Evolutionary conservation across 83 land plant genomes (phyloP), one percentile per base, ranked within the genome.

Genomic region (Picea engelmannii): DNA sequence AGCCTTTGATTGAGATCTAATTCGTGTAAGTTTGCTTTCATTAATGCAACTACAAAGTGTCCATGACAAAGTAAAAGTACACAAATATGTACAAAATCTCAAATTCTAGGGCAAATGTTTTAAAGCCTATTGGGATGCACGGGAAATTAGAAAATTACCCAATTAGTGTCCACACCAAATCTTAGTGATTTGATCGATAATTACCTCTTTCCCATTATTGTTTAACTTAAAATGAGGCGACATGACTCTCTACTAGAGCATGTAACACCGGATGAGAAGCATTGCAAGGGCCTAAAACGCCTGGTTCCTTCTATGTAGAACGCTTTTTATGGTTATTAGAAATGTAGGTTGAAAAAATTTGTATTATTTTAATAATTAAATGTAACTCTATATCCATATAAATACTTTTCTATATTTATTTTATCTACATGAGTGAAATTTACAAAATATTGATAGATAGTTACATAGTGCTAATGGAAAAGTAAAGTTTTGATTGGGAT

Each of bases 41-140:
- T 55, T 66, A 8, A 24, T 84, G 84, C 91, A 97, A 98, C 78
- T 97, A 97, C 92, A 97, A 97, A 81, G 94, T 97, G 60, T 97
- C 95, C 82, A 93, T 68, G 88, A 92, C 59, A 27, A 27, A 27
- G 31, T 27, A n/a, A 27, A 27, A 27, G 31, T 89, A 85, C 76
- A 89, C 98, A 40, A 98, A 95, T 16, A 95, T 97, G 6, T 91
- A 88, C 75, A 90, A 82, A 40, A 65, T 92, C 16, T 78, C 91
- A 80, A 89, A 83, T 59, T 78, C 55, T 49, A 79, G 83, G 61
- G 68, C 25, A 15, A 42, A 25, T 2, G 20, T 73, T 35, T 16
- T 40, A 60, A 64, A n/a, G 11, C 73, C 80, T 23, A 64, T 23
- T 58, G 62, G 61, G 3, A 63, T 84, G 58, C 86, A 81, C 78